These are phyloP conservation scores for Hemisphaericaspora lyxosophila DNA, from an alignment of 1,139 yeast species.

Conservation along the genomic window DNA sequence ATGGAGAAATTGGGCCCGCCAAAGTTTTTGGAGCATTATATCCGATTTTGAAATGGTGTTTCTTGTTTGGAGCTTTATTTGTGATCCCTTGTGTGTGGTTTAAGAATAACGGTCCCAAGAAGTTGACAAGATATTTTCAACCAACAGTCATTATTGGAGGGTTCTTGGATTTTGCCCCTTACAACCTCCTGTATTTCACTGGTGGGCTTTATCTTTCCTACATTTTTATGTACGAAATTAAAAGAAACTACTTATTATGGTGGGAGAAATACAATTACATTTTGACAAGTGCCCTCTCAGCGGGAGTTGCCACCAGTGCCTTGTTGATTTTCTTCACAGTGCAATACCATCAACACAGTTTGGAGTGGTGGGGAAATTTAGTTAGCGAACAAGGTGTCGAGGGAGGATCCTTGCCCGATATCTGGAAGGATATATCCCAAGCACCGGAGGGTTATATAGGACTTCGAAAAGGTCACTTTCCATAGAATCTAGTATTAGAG, in stretches of 20 bases:
- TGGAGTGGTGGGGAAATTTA: slow-evolving; percentile 63
- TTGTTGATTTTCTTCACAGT: slow-evolving; percentile 58
- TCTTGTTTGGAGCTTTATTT: slow-evolving; percentile 29
- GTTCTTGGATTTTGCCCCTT: slow-evolving; percentile 51
- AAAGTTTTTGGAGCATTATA: slow-evolving; percentile 33
- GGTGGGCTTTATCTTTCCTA: slow-evolving; percentile 51
- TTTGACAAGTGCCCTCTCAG: slow-evolving; percentile 53
- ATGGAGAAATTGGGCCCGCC: slow-evolving; percentile 39
- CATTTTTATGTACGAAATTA: slow-evolving; percentile 53
- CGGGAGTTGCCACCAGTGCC: slow-evolving; percentile 61
- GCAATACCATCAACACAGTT: slow-evolving; percentile 37
- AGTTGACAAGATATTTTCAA: slow-evolving; percentile 36
- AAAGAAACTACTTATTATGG: slow-evolving; percentile 51
- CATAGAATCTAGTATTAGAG: slow-evolving; percentile 23
- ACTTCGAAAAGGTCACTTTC: slow-evolving; percentile 38
- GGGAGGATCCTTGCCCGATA: slow-evolving; percentile 27
- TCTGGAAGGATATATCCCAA: slow-evolving; percentile 33
- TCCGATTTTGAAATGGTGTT: slow-evolving; percentile 36
- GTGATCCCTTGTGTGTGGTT: slow-evolving; percentile 29
- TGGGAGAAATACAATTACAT: slow-evolving; percentile 69
- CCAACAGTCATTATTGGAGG: slow-evolving; percentile 53
- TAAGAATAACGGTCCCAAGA: slow-evolving; percentile 31
- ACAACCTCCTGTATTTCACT: slow-evolving; percentile 53
- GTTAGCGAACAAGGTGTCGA: slow-evolving; percentile 46
- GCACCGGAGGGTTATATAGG: slow-evolving; percentile 50